These are phyloP conservation scores for Erodium texanum DNA, from an alignment of 441 rosid species.

Conservation along the genomic window DNA sequence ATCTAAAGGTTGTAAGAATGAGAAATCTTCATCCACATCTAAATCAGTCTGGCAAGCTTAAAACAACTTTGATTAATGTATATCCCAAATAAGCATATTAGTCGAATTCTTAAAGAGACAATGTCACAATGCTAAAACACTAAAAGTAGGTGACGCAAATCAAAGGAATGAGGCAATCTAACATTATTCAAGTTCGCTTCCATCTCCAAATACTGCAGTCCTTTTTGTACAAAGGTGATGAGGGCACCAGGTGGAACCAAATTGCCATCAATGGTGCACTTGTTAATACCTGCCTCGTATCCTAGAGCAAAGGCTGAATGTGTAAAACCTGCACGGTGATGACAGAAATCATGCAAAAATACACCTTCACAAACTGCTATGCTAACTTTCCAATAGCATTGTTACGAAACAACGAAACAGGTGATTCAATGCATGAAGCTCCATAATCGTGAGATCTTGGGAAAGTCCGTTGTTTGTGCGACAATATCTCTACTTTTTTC, in stretches of 20 bases:
- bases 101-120: constrained; percentile 6
- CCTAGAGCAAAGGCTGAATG: constrained; percentile 92
- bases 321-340: constrained; percentile 53
- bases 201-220: constrained; percentile 96
- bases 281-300: constrained; percentile 88
- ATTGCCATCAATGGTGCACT: constrained; percentile 82
- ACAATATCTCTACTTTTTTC: not conserved
- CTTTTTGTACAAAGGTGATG: constrained; percentile 80
- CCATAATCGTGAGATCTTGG: not conserved
- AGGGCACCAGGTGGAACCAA: constrained; percentile 96
- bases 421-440: not conserved
- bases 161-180: constrained; percentile 29
- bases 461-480: not conserved
- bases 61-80: constrained; percentile 27
- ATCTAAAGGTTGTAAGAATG: constrained; percentile 91
- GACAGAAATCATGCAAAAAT: not conserved
- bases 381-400: not conserved
- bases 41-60: constrained; percentile 56
- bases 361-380: not conserved
- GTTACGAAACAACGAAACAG: not conserved
- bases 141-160: constrained; percentile 3
- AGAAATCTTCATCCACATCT: constrained; percentile 91
- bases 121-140: not conserved
- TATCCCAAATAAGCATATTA: constrained; percentile 12
- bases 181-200: constrained; percentile 91